A percentile compares a stretch with the other conserved stretches of the same genome.
phyloP scores from a whole-genome alignment of 129 eudicot genomes.

The Chrysanthemum seticuspe region DNA sequence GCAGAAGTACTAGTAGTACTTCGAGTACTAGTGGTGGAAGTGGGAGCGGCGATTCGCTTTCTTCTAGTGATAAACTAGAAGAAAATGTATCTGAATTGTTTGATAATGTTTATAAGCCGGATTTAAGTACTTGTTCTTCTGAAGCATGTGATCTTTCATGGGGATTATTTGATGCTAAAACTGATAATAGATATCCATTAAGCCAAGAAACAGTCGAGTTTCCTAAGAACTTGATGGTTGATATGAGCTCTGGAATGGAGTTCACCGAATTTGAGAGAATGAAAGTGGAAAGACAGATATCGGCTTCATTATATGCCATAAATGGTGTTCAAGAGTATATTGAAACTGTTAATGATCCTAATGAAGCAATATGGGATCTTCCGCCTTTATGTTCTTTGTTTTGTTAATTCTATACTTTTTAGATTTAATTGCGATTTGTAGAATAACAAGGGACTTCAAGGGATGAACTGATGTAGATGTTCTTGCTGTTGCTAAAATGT shows the following conservation, averaged over 20 bases:
- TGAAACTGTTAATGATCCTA: conserved; percentile 77
- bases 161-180: conserved; percentile 30
- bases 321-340: conserved; percentile 80
- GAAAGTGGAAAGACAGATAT: conserved; percentile 83
- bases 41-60: conserved; percentile 28
- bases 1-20: conserved; percentile 14
- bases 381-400: conserved; percentile 82
- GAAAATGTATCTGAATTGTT: conserved; percentile 37
- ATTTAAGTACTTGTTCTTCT: conserved; percentile 46
- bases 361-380: conserved; percentile 87
- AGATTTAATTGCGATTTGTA: conserved; percentile 27
- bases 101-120: conserved; percentile 74
- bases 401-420: conserved; percentile 26
- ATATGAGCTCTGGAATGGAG: conserved; percentile 30
- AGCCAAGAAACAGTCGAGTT: conserved; percentile 43
- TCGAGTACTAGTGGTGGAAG: conserved; percentile 24
- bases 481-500: conserved; percentile 32
- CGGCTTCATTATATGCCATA: conserved; percentile 74
- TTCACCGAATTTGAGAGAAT: conserved; percentile 66
- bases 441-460: conserved; percentile 31
- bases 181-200: conserved; percentile 36
- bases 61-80: conserved; percentile 26
- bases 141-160: conserved; percentile 33
- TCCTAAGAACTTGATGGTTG: conserved; percentile 32
- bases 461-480: conserved; percentile 29